Evolutionary conservation across 176 grass and related monocot species (phyloP).

Genomic region (Triticum urartu): DNA sequence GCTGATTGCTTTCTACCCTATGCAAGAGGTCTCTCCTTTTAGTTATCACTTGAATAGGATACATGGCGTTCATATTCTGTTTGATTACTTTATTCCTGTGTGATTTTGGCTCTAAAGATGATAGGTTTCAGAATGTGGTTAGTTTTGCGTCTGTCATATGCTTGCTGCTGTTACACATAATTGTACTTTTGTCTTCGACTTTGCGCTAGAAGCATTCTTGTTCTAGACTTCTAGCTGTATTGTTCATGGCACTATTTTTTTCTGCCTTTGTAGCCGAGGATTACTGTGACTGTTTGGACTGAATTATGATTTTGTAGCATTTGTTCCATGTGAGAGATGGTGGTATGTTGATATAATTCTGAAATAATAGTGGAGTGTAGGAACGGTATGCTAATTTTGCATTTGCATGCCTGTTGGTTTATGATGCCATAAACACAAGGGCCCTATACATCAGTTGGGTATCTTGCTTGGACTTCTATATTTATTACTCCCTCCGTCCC

Average conservation of each 20-base stretch:
- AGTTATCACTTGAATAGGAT: neutral
- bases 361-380: neutral
- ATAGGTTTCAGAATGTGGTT: neutral
- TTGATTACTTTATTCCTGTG: neutral
- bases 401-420: neutral
- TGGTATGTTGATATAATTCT: neutral
- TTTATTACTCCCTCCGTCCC: too few relatives aligned
- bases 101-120: neutral
- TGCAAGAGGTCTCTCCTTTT: neutral
- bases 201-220: neutral
- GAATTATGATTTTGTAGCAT: neutral
- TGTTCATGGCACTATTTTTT: neutral
- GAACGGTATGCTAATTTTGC: neutral
- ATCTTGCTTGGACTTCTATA: too few relatives aligned
- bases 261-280: neutral
- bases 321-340: neutral
- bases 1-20: neutral
- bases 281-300: neutral
- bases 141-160: neutral
- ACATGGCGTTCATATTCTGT: neutral
- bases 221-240: neutral
- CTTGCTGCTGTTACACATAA: neutral
- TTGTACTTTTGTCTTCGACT: neutral
- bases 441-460: neutral
- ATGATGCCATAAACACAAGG: too few relatives aligned